A percentile compares a stretch with the other conserved stretches of the same genome.
phyloP scores from a whole-genome alignment of 306 rosid genomes.

The Phaseolus lunatus region DNA sequence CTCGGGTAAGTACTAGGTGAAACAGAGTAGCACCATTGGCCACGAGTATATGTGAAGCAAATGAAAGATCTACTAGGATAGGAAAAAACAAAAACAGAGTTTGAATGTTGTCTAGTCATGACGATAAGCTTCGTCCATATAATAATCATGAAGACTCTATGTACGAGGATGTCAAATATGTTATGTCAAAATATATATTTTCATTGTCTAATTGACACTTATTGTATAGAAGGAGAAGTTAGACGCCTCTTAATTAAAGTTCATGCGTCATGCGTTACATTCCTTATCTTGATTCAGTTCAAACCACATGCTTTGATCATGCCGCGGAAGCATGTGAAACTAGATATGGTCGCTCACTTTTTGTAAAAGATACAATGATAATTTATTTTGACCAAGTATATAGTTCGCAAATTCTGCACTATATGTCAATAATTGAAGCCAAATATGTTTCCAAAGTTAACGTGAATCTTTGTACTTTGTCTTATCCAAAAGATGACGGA shows the following conservation, averaged over 20 bases:
- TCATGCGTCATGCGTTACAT: neutral
- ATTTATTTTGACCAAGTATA: conserved; percentile 21
- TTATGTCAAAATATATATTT: conserved; percentile 9
- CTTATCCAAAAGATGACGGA: conserved; percentile 48
- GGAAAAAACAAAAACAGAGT: neutral
- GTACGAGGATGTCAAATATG: conserved; percentile 20
- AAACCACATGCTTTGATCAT: conserved; percentile 33
- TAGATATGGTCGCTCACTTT: conserved; percentile 19
- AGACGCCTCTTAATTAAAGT: conserved; percentile 14
- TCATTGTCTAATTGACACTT: conserved; percentile 25
- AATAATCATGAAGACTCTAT: conserved; percentile 32
- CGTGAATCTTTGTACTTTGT: conserved; percentile 1
- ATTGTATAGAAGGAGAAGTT: conserved; percentile 31
- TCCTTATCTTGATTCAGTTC: conserved; percentile 7
- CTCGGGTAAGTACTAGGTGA: conserved; percentile 56
- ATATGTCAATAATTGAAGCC: conserved; percentile 45
- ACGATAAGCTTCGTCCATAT: conserved; percentile 30
- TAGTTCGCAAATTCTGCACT: conserved; percentile 10
- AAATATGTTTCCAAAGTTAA: conserved; percentile 23
- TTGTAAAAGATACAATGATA: conserved; percentile 2
- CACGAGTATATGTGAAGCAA: conserved; percentile 56
- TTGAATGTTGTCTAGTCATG: conserved; percentile 37
- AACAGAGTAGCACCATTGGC: conserved; percentile 46
- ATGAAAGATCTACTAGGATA: conserved; percentile 48
- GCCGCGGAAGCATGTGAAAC: conserved; percentile 23